Conservation (phyloP, 306 rosid species). For the Ceratonia siliqua region DNA sequence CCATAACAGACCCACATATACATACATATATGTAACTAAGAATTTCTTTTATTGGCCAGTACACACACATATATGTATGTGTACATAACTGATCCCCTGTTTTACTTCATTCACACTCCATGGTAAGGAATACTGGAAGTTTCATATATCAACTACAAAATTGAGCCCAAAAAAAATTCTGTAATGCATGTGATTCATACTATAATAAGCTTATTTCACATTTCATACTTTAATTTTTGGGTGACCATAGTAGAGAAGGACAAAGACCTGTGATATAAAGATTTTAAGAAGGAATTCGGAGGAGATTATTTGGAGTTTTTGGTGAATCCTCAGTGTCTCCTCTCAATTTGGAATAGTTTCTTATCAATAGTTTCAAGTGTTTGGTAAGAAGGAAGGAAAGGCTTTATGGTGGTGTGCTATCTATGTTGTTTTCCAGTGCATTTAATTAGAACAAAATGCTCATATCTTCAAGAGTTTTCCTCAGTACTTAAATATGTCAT, state of each 20-base stretch:
- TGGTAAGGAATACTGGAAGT: not conserved
- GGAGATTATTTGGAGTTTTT: not conserved
- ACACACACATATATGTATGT: not conserved
- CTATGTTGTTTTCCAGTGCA: constrained; percentile 1
- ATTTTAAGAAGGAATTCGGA: not conserved
- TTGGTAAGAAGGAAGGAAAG: not conserved
- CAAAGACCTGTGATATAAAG: not conserved
- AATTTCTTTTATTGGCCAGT: not conserved
- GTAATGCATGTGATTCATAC: not conserved
- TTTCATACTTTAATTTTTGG: constrained; percentile 5
- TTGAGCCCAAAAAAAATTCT: not conserved
- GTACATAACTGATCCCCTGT: not conserved
- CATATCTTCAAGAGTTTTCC: not conserved
- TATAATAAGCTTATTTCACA: not conserved
- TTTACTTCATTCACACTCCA: not conserved
- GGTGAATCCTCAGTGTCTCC: not conserved
- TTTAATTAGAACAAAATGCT: not conserved
- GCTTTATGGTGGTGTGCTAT: not conserved
- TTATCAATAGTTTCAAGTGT: not conserved
- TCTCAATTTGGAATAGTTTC: constrained; percentile 7
- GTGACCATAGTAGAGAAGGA: not conserved
- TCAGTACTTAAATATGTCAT: not conserved
- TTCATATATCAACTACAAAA: not conserved
- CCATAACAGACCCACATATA: not conserved
- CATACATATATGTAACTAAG: not conserved